Evolutionary conservation across 1,139 yeast genomes (phyloP).

Genomic region (Sugiyamaella castrensis): DNA sequence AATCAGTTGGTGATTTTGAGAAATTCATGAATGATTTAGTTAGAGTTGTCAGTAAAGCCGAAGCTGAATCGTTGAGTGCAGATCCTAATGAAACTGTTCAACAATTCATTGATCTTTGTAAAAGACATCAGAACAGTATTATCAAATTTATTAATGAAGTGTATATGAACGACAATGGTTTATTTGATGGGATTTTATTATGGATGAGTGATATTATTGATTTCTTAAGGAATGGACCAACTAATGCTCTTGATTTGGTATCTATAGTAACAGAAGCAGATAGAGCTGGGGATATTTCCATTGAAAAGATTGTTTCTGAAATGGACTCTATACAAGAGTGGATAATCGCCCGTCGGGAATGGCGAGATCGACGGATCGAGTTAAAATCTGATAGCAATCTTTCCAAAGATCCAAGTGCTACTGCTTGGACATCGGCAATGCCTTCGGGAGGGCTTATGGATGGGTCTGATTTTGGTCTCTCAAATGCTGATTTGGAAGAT

Average conservation of each 20-base stretch:
- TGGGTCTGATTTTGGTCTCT: constrained; percentile 56
- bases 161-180: constrained; percentile 68
- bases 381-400: neutral
- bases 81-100: constrained; percentile 59
- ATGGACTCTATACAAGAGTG: constrained; percentile 46
- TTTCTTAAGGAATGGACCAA: constrained; percentile 55
- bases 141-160: constrained; percentile 75
- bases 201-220: constrained; percentile 70
- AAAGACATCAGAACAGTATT: constrained; percentile 65
- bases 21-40: constrained; percentile 71
- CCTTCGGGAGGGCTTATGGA: constrained; percentile 42
- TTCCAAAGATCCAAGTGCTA: neutral
- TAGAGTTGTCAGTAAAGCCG: constrained; percentile 48
- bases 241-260: constrained; percentile 36
- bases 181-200: constrained; percentile 64
- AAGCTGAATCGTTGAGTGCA: constrained; percentile 45
- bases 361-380: constrained; percentile 30
- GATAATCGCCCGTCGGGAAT: constrained; percentile 44
- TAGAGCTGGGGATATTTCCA: constrained; percentile 44
- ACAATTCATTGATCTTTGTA: constrained; percentile 59
- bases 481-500: constrained; percentile 42
- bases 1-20: constrained; percentile 72
- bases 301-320: constrained; percentile 43
- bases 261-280: constrained; percentile 30
- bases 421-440: constrained; percentile 33